Conservation (phyloP, 2,329 filamentous ascomycete species). For the Fusarium neocosmosporiellum region DNA sequence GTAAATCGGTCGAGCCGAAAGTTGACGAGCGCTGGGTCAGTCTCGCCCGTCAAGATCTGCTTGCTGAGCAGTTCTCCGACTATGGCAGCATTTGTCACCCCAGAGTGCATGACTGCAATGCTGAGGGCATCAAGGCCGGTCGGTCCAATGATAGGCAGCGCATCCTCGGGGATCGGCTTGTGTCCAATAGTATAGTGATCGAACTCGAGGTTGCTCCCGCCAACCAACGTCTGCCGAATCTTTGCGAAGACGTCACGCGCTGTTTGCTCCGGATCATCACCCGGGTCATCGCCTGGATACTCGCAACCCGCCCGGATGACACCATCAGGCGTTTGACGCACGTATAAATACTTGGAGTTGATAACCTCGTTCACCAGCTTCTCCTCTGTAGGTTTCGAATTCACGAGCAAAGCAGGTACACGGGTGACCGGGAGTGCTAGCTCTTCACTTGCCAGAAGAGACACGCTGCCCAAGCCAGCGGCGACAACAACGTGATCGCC, state of each 20-base stretch:
- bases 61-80: conserved; percentile 27
- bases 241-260: conserved; percentile 10
- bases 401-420: conserved; percentile 22
- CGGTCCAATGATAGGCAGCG: conserved; percentile 26
- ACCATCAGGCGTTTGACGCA: conserved; percentile 25
- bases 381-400: conserved; percentile 7
- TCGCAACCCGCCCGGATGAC: conserved; percentile 21
- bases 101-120: conserved; percentile 33
- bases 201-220: conserved; percentile 2
- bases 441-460: conserved; percentile 7
- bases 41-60: not conserved
- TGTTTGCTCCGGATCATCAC: conserved; percentile 14
- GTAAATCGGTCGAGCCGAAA: not conserved
- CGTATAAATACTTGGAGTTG: conserved; percentile 22
- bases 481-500: conserved; percentile 23
- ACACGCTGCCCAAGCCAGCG: conserved; percentile 17
- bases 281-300: conserved; percentile 24
- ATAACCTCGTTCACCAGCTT: not conserved
- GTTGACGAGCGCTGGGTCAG: not conserved
- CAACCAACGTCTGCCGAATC: conserved; percentile 1
- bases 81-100: conserved; percentile 29
- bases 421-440: conserved; percentile 1
- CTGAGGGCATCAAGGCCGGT: conserved; percentile 16
- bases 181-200: conserved; percentile 19
- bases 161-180: conserved; percentile 19